Conservation (phyloP, 2,329 filamentous ascomycete genomes). For the Ceratocystis cubensis region DNA sequence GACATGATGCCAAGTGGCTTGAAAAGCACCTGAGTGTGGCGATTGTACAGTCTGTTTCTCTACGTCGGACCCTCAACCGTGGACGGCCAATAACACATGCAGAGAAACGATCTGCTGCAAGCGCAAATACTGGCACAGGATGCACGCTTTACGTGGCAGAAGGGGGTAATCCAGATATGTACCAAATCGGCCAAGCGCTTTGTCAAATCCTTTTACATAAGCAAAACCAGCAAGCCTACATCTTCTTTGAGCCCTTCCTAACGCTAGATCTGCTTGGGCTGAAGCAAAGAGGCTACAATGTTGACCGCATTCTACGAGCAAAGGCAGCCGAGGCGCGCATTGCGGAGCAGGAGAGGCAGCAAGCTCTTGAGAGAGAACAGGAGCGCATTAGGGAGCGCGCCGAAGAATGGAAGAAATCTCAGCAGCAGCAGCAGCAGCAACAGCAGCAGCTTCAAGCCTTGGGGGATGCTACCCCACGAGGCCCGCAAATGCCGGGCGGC, state of each 20-base stretch:
- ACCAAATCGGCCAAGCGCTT: slow-evolving; percentile 81
- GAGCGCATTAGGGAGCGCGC: slow-evolving; percentile 49
- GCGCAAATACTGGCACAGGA: slow-evolving; percentile 39
- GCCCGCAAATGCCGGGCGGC: slow-evolving; percentile 25
- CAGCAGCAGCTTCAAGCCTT: neutral
- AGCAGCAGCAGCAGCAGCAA: slow-evolving; percentile 23
- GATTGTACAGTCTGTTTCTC: slow-evolving; percentile 63
- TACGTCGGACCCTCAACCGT: slow-evolving; percentile 57
- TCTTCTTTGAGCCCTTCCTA: slow-evolving; percentile 83
- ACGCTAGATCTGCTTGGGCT: slow-evolving; percentile 73
- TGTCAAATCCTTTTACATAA: slow-evolving; percentile 67
- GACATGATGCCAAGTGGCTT: slow-evolving; percentile 80
- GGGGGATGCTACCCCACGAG: slow-evolving; percentile 24
- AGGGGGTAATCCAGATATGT: slow-evolving; percentile 60
- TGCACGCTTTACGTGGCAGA: slow-evolving; percentile 67
- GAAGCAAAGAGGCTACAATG: slow-evolving; percentile 84
- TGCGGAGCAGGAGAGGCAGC: slow-evolving; percentile 68
- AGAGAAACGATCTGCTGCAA: slow-evolving; percentile 64
- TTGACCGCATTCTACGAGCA: slow-evolving; percentile 79
- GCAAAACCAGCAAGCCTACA: slow-evolving; percentile 75
- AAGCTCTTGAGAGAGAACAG: slow-evolving; percentile 60
- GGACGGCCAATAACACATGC: slow-evolving; percentile 56
- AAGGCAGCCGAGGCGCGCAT: slow-evolving; percentile 81
- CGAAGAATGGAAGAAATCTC: slow-evolving; percentile 34
- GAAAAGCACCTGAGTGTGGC: slow-evolving; percentile 71